These are phyloP conservation scores for Tetrahymena thermophila DNA, from an alignment of 73 alveolate species.

Conservation along the genomic window DNA sequence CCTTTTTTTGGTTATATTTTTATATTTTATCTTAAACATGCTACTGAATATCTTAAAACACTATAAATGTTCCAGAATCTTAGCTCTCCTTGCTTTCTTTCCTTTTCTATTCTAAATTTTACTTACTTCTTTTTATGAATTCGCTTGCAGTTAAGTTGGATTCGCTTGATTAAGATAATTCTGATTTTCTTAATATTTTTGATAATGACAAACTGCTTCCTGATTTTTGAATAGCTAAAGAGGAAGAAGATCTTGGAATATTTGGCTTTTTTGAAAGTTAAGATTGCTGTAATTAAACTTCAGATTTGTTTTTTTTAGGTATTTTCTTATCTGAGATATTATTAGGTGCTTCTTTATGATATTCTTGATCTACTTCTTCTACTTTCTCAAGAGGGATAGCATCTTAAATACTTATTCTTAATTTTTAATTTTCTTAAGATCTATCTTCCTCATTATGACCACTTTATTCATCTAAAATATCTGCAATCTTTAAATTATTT, in stretches of 20 bases:
- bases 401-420: background rate
- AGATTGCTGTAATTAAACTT: background rate
- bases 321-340: background rate
- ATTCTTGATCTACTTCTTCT: background rate
- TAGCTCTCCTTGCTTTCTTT: background rate
- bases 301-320: background rate
- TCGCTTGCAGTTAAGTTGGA: background rate
- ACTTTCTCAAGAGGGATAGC: background rate
- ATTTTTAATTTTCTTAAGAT: background rate
- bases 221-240: background rate
- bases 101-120: background rate
- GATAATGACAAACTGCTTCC: background rate
- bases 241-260: background rate
- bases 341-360: background rate
- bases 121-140: background rate
- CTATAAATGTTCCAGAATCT: background rate
- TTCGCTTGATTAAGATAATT: background rate
- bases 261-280: background rate
- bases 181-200: background rate
- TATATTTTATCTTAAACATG: background rate
- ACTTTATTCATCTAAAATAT: background rate
- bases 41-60: background rate
- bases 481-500: background rate
- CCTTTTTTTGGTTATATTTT: background rate
- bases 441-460: background rate